Conservation (phyloP, 2,329 filamentous ascomycete species). For the Neonectria neomacrospora region DNA sequence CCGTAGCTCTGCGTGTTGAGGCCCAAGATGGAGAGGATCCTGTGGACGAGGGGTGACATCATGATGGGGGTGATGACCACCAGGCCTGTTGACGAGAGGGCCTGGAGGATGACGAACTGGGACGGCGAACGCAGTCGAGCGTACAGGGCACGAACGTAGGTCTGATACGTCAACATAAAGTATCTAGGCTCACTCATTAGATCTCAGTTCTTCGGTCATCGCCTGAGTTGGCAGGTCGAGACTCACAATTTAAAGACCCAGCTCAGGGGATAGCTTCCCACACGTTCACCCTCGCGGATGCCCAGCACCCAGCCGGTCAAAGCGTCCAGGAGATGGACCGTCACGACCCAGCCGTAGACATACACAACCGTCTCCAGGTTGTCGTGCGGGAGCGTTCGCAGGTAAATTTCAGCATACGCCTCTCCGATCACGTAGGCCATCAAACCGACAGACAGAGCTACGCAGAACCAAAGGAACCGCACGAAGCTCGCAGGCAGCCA, state of each 20-base stretch:
- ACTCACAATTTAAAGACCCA: conserved; percentile 77
- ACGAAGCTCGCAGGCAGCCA: conserved; percentile 76
- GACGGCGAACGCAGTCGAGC: conserved; percentile 72
- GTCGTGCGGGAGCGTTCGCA: conserved; percentile 73
- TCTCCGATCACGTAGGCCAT: conserved; percentile 75
- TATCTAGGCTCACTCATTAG: conserved; percentile 56
- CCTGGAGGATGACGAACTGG: conserved; percentile 73
- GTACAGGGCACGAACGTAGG: conserved; percentile 75
- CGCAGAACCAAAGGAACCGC: conserved; percentile 76
- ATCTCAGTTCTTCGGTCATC: background rate
- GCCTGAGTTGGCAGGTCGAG: background rate
- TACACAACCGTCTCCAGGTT: conserved; percentile 75
- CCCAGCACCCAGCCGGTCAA: conserved; percentile 75
- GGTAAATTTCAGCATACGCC: conserved; percentile 75
- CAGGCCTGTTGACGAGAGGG: conserved; percentile 70
- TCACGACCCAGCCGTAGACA: conserved; percentile 76
- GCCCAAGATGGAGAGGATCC: conserved; percentile 62
- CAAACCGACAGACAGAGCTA: conserved; percentile 70
- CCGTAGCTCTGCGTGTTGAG: conserved; percentile 69
- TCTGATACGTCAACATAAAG: conserved; percentile 77
- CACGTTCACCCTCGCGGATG: conserved; percentile 72
- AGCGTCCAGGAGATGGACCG: conserved; percentile 72
- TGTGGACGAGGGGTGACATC: conserved; percentile 70
- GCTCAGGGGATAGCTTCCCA: conserved; percentile 75
- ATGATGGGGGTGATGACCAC: conserved; percentile 72